Evolutionary conservation across 2,329 filamentous ascomycete species (phyloP), one percentile per base, ranked within the genome.

Genomic region (Ceratocystis albifundus): DNA sequence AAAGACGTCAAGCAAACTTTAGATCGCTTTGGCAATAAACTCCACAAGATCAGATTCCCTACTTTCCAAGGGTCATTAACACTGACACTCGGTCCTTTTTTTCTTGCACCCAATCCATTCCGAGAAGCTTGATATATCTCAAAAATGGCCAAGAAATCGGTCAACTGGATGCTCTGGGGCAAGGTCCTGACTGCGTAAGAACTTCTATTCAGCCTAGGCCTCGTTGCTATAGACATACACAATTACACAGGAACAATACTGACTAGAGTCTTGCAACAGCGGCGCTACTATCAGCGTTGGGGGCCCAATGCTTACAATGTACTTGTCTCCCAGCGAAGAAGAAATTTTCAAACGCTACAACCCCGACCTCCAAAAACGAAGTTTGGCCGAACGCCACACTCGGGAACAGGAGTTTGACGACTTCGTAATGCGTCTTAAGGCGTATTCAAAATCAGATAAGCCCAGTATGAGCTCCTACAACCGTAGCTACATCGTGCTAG

Each of bases 331-430:
- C 1, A 88, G 88, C 12, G 91, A 96, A 71, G 94, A 96, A 76
- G 91, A 97, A 77, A 82, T 99, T 53, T 91, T 95, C 80, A 81
- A 90, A 78, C 85, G 82, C 76, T 97, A 97, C 79, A 97, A 93
- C 75, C 93, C 93, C 0, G 94, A 97, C 44, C 82, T 99, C n/a
- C 89, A 94, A 74, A 89, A 89, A 75, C 84, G 88, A 73, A 91
- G 89, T 69, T 78, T 96, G n/a, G 91, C 92, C 75, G 84, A 86
- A 67, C 84, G 90, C 20, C 81, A 87, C 67, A 84, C 88, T 74
- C 83, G 84, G 68, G 85, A 94, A 73, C 82, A 92, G 75, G 91
- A 96, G 68, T 96, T 96, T 71, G 89, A 96, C 73, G 83, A 91
- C 66, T 97, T 96, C 73, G 88, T 96, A 32, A 82, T 74, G 62